Evolutionary conservation across 306 rosid species (phyloP), one percentile per base, ranked within the genome.

Genomic region (Erythrophleum fordii): DNA sequence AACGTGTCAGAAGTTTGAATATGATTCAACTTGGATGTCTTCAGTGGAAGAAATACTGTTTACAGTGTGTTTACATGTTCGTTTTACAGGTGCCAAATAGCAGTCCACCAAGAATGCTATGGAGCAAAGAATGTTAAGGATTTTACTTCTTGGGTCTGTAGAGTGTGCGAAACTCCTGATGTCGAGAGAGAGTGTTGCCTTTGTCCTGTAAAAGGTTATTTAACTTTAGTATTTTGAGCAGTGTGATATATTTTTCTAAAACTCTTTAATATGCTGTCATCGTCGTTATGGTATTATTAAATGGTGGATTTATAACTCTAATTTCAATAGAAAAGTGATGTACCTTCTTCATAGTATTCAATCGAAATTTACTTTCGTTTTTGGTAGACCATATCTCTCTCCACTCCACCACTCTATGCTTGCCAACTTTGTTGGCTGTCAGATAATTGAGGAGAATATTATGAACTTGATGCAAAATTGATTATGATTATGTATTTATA

Each of bases 31-130:
- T 76, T 39, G 56, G 11, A 14, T 53, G 75, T 69, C 58, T 77
- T 77, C 41, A 23, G 65, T 18, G 20, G 51, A 22, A 59, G 55
- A 58, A 59, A 18, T 53, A 37, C 59, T 37, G 5, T 76, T 62
- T 34, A 60, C 76, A 59, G 9, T 49, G 48, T 76, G 44, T 26
- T 46, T 39, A 29, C 35, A 31, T 69, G 44, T 71, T 78, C 77
- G 26, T 82, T 70, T 18, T 80, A 73, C 88, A 95, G 99, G 82
- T 95, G 99, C 86, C 98, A 95, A 85, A 92, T 95, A 82, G 98
- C 96, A 56, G 97, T 95, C 77, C 99, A 95, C 92, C 99, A 95
- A 86, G 99, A 95, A 83, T 95, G 99, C 90, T 95, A 93, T 81
- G 99, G 99, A 64, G 92, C 88, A 85, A 93, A 89, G 78, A 74